A percentile compares a stretch with the other conserved stretches of the same genome.
Evolutionary conservation across 768 basidiomycete genomes (phyloP).

Genomic region (Leccinum subtestaceum): DNA sequence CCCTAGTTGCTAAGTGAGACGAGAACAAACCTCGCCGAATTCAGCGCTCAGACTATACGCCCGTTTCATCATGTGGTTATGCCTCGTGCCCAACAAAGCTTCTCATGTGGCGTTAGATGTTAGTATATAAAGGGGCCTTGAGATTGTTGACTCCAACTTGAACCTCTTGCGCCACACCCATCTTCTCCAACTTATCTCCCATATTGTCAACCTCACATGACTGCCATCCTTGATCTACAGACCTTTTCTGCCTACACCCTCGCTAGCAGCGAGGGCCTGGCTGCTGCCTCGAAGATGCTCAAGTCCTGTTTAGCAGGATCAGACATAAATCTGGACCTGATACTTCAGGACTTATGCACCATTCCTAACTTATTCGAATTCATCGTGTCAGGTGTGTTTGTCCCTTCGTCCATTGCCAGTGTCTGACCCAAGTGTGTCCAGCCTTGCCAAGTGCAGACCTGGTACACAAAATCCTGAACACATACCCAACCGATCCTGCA

Average conservation of each 20-base stretch:
- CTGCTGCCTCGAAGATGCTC: conserved; percentile 13
- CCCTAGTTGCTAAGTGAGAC: no score
- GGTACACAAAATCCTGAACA: conserved; percentile 30
- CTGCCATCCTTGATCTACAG: conserved; percentile 11
- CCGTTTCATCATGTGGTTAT: no score
- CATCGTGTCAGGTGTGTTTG: conserved; percentile 27
- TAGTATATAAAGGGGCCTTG: no score
- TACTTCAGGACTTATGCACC: conserved; percentile 29
- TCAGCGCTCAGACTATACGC: no score
- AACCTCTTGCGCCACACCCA: no score
- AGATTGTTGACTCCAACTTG: no score
- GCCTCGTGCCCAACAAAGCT: no score
- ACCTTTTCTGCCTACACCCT: conserved; percentile 19
- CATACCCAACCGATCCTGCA: conserved; percentile 31
- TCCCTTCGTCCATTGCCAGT: background rate
- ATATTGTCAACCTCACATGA: background rate
- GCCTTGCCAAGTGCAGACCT: conserved; percentile 17
- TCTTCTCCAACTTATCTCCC: no score
- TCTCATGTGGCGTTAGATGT: no score
- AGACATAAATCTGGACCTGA: conserved; percentile 19
- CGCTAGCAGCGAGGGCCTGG: conserved; percentile 17
- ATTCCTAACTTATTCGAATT: conserved; percentile 27
- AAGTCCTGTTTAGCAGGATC: conserved; percentile 27
- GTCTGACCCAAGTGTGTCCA: conserved; percentile 5
- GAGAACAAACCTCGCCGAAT: no score